Evolutionary conservation across 208 protist species (phyloP), one percentile per base, ranked within the genome.

Genomic region (Crithidia fasciculata): DNA sequence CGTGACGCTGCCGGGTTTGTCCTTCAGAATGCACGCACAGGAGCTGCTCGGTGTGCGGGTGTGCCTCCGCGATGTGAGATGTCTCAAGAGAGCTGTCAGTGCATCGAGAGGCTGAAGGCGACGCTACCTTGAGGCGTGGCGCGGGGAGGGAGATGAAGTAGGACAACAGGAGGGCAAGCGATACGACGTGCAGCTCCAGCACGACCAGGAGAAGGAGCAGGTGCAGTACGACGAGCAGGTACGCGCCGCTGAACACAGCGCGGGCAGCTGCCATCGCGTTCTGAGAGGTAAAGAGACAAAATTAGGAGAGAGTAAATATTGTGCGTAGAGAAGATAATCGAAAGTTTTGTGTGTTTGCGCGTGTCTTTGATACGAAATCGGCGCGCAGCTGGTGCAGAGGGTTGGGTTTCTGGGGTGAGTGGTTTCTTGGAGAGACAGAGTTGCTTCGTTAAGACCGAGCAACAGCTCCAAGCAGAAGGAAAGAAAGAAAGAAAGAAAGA

Each of bases 191-290:
- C 16, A 74, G 74, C 47, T 56, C 69, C 3, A 69, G 13, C 36
- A 80, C 15, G 37, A 63, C 49, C 12, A 78, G 81, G 8, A 76
- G 16, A 41, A 74, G 74, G 10, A 85, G 66, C 5, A 89, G 50
- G n/a, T 76, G 72, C 28, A 89, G 45, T 47, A 84, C 79, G 36
- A 86, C 63, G 16, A 84, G 49, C n/a, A 89, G 66, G 55, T 89
- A 86, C 0, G 70, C 41, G 0, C 45, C 47, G 44, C 83, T 80
- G 12, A 80, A n/a, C 12, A 82, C 2, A 16, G 7, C 44, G 68
- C 74, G 13, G 69, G 13, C 39, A 49, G 47, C 50, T 58, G 39
- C 60, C 65, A 70, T 70, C 15, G 8, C 13, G 16, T 28, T 28
- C 28, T 28, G 28, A 28, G 28, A 28, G 28, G 28, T 28, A 28